Percentiles rank a stretch among this genome's conserved stretches.
These are phyloP conservation scores for Friedmanniomyces simplex DNA, from an alignment of 495 filamentous ascomycete genomes.

Conservation along the genomic window DNA sequence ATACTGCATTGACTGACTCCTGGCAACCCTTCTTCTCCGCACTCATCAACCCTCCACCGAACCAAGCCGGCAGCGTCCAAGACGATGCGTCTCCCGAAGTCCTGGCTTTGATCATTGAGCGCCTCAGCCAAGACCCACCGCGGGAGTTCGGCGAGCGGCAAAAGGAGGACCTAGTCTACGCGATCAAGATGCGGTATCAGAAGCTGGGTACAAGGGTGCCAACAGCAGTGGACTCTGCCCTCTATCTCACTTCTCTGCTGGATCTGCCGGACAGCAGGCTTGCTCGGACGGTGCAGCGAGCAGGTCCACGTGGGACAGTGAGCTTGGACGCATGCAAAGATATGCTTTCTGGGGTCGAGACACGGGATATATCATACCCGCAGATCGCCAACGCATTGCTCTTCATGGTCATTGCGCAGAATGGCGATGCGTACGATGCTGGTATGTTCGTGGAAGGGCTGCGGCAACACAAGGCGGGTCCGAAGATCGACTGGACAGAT, in stretches of 20 bases:
- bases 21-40: conserved; percentile 63
- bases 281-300: conserved; percentile 65
- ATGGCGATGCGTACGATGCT: conserved; percentile 56
- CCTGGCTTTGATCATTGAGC: conserved; percentile 67
- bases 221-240: conserved; percentile 58
- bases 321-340: conserved; percentile 46
- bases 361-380: conserved; percentile 62
- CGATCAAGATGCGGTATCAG: conserved; percentile 57
- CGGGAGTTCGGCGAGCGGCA: conserved; percentile 68
- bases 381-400: conserved; percentile 74
- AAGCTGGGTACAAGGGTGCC: conserved; percentile 52
- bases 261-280: conserved; percentile 50
- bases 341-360: conserved; percentile 54
- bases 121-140: conserved; percentile 70
- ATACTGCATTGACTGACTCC: conserved; percentile 68
- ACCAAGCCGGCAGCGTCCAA: conserved; percentile 36
- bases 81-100: conserved; percentile 57
- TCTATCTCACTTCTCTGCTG: conserved; percentile 63
- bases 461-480: conserved; percentile 43
- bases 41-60: conserved; percentile 42
- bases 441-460: conserved; percentile 61
- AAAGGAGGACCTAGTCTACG: conserved; percentile 55
- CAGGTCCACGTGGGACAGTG: conserved; percentile 52
- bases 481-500: conserved; percentile 66
- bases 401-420: conserved; percentile 65